Percentiles rank a stretch among this genome's conserved stretches.
phyloP scores from a whole-genome alignment of 495 filamentous ascomycete species.

The Schizothecium vesticola region DNA sequence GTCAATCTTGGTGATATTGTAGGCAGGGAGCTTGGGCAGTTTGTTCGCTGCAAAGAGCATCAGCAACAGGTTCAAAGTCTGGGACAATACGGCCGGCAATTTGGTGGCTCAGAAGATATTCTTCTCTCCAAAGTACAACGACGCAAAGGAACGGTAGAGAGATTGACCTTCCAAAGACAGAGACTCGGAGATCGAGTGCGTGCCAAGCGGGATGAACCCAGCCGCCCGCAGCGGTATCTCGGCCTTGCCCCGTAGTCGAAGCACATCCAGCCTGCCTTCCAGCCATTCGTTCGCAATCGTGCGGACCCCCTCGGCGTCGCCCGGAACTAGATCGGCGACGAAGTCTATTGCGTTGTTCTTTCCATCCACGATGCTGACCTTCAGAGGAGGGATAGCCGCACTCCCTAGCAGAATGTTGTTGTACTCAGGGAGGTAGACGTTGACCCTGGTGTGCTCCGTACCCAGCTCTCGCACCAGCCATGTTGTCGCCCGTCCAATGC shows the following conservation, averaged over 20 bases:
- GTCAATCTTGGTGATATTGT: constrained; percentile 70
- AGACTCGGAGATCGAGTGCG: constrained; percentile 63
- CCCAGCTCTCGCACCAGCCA: constrained; percentile 74
- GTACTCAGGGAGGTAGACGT: constrained; percentile 81
- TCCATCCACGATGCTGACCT: constrained; percentile 69
- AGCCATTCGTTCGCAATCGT: constrained; percentile 85
- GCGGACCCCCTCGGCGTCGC: constrained; percentile 70
- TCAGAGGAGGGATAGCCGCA: constrained; percentile 66
- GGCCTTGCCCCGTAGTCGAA: constrained; percentile 66
- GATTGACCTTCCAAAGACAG: constrained; percentile 75
- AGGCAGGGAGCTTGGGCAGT: constrained; percentile 68
- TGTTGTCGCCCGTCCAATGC: constrained; percentile 70
- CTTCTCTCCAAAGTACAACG: constrained; percentile 48
- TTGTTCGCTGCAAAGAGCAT: constrained; percentile 47
- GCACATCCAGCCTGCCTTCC: constrained; percentile 61
- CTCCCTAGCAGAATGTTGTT: constrained; percentile 70
- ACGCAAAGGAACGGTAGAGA: constrained; percentile 51
- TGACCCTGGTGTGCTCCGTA: constrained; percentile 60
- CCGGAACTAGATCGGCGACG: constrained; percentile 65
- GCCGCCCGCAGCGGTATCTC: constrained; percentile 67
- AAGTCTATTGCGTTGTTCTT: constrained; percentile 72
- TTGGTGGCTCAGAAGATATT: constrained; percentile 29
- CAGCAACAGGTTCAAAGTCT: constrained; percentile 21
- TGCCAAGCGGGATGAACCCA: constrained; percentile 70
- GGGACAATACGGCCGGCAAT: neutral